phyloP scores from a whole-genome alignment of 1,139 yeast genomes.

The Sugiyamaella pinicola region DNA sequence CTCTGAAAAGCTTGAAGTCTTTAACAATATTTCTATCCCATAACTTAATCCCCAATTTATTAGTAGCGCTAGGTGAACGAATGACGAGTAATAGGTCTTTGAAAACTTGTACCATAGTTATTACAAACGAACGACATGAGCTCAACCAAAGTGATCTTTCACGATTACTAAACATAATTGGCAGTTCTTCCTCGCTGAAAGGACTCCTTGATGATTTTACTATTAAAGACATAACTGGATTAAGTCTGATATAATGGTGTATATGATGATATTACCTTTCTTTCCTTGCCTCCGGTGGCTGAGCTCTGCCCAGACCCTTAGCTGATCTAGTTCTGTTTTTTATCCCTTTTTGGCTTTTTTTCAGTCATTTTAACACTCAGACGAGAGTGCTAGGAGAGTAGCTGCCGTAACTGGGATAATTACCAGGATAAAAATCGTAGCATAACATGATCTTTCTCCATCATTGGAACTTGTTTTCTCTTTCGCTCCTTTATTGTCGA shows the following conservation, averaged over 20 bases:
- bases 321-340: neutral
- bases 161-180: slow-evolving; percentile 6
- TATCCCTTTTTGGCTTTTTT: neutral
- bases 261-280: neutral
- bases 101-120: slow-evolving; percentile 4
- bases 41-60: slow-evolving; percentile 8
- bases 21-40: slow-evolving; percentile 6
- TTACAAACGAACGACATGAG: neutral
- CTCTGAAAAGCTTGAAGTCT: neutral
- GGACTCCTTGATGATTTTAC: neutral
- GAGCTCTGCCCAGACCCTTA: neutral
- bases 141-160: slow-evolving; percentile 5
- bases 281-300: neutral
- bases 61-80: slow-evolving; percentile 13
- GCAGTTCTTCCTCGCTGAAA: slow-evolving; percentile 4
- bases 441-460: too few species aligned
- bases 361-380: too few species aligned
- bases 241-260: neutral
- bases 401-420: too few species aligned
- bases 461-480: neutral
- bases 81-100: neutral
- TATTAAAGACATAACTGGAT: slow-evolving; percentile 8
- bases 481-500: neutral
- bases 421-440: too few species aligned
- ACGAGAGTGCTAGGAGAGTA: too few species aligned